Conservation (phyloP, 306 rosid species). For the Glycine soja region DNA sequence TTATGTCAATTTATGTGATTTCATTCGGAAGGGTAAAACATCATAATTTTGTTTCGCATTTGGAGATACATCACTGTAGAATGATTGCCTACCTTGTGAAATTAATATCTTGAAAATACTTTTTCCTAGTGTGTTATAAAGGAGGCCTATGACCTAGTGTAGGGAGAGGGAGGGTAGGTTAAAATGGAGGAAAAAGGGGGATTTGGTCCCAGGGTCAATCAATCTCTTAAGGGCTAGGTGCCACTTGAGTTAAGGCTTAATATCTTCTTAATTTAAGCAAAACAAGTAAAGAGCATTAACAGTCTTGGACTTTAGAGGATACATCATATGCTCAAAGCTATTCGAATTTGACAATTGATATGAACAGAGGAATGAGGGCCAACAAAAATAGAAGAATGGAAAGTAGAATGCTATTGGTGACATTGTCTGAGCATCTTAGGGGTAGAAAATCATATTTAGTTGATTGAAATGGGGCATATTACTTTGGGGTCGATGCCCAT, state of each 20-base stretch:
- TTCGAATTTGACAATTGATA: too few relatives aligned
- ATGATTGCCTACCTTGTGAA: neutral
- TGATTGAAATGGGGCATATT: too few relatives aligned
- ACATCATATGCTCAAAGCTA: neutral
- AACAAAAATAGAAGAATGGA: too few relatives aligned
- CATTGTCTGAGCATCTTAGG: too few relatives aligned
- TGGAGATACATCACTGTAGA: neutral
- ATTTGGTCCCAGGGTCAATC: neutral
- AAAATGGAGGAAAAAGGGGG: neutral
- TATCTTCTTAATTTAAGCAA: neutral
- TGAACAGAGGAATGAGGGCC: too few relatives aligned
- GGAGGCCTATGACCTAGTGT: neutral
- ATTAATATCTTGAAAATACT: neutral
- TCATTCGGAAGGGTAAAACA: neutral
- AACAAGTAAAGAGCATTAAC: neutral
- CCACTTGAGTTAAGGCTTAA: neutral
- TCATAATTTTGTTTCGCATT: neutral
- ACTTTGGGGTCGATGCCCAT: too few relatives aligned
- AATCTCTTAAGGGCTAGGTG: neutral
- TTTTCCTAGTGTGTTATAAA: neutral
- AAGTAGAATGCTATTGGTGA: too few relatives aligned
- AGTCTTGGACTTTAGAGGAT: neutral
- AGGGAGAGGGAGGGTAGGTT: slow-evolving; percentile 3
- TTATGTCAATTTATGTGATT: slow-evolving; percentile 1
- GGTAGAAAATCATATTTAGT: too few relatives aligned